Evolutionary conservation across 1,284 basidiomycete species (phyloP), one percentile per base, ranked within the genome.

Genomic region (Wolfiporia cocos): DNA sequence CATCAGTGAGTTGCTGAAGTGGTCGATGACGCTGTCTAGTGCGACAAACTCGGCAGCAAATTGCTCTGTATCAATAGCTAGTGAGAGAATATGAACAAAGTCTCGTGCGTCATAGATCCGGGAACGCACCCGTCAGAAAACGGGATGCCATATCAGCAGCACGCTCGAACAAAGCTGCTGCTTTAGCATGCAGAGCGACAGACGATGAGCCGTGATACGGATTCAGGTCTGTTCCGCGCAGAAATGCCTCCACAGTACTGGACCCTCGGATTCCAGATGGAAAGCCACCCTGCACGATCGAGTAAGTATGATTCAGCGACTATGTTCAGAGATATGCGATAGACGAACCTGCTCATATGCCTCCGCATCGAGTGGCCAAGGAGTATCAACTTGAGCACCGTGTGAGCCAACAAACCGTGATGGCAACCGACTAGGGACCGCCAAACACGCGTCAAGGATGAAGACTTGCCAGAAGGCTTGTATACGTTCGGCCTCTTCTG

Each of bases 401-500:
- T 52, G 41, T 33, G 53, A 46, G 30, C 51, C 47, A 38, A 61
- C 51, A 43, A 55, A 51, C 31, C 60, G 51, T 15, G 64, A 57
- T 3, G 68, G 61, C 1, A 64, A 56, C 3, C 61, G 67, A 21
- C 66, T 57, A 5, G 62, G 67, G 23, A 63, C 61, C 15, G 62
- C 53, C 65, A 68, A 70, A 34, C 61, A 65, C 40, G 67, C 66
- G 54, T 69, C 68, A 36, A 72, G 52, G n/a, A 61, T 54, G 28
- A 68, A 62, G 1, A 68, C 66, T 12, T 58, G 57, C 73, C 73
- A 75, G 44, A 72, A 73, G 0, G 66, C 67, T 40, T 66, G 58
- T 32, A 73, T 64, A 4, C 66, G 59, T 49, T 74, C 71, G 12
- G 63, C 65, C 34, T 70, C 64, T 40, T 69, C 64, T 39, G 46